A percentile compares a stretch with the other conserved stretches of the same genome.
Conservation (phyloP, 441 rosid genomes). For the Raphanus hybrid region DNA sequence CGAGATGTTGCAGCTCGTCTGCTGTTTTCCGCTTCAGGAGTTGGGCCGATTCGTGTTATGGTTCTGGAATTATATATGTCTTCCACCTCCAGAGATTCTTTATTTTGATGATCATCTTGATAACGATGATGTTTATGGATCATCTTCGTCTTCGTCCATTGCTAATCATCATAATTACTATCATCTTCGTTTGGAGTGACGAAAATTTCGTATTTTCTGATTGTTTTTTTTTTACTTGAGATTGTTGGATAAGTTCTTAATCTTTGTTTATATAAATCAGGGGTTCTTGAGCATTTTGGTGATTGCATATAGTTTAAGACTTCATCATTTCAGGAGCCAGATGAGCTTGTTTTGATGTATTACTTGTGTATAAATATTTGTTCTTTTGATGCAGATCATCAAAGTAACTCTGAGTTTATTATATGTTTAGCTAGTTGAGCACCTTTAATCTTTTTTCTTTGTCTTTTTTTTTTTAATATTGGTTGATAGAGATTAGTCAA, state of each 20-base stretch:
- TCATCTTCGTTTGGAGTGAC: slow-evolving; percentile 64
- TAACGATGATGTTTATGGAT: slow-evolving; percentile 33
- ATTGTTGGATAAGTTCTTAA: slow-evolving; percentile 15
- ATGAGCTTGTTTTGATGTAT: slow-evolving; percentile 22
- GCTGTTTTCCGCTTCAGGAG: slow-evolving; percentile 70
- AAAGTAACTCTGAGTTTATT: neutral
- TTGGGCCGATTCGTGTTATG: slow-evolving; percentile 65
- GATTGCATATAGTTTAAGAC: neutral
- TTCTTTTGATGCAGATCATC: neutral
- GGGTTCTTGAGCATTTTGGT: neutral
- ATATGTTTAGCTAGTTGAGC: neutral
- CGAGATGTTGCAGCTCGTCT: slow-evolving; percentile 71
- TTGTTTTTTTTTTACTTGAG: neutral
- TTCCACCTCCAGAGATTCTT: slow-evolving; percentile 60
- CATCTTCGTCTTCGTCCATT: slow-evolving; percentile 36
- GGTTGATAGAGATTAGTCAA: too few relatives aligned
- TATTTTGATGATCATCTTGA: slow-evolving; percentile 40
- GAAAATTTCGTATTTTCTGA: neutral
- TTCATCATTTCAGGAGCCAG: neutral
- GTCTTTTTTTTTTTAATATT: too few relatives aligned
- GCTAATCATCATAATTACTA: slow-evolving; percentile 45
- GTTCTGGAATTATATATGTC: slow-evolving; percentile 71
- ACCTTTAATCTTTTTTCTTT: neutral
- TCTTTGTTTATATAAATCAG: neutral
- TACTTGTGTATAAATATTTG: neutral